These are phyloP conservation scores for Talaromyces adpressus DNA, from an alignment of 495 filamentous ascomycete species.

Conservation along the genomic window DNA sequence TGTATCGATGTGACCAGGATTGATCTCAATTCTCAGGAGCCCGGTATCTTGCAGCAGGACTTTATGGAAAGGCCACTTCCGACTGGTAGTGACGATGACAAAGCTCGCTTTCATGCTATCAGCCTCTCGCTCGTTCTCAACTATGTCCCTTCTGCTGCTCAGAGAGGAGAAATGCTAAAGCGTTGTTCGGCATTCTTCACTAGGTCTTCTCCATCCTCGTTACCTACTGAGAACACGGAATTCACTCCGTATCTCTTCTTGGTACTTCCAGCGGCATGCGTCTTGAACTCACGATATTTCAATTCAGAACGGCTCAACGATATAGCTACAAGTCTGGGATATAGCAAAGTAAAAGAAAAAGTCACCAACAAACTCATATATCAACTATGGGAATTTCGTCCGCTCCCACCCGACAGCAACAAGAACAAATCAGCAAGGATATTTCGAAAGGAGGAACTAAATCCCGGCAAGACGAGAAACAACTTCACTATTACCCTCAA, in stretches of 20 bases:
- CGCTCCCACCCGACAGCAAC: constrained; percentile 9
- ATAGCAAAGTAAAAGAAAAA: constrained; percentile 56
- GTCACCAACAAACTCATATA: constrained; percentile 78
- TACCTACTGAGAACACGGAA: neutral
- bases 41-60: constrained; percentile 77
- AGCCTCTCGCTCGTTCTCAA: constrained; percentile 94
- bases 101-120: constrained; percentile 75
- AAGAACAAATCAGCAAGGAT: constrained; percentile 36
- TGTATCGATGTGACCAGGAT: constrained; percentile 75
- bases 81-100: constrained; percentile 21
- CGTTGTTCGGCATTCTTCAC: constrained; percentile 52
- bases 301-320: constrained; percentile 60
- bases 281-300: constrained; percentile 88
- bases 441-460: constrained; percentile 59
- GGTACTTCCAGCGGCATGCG: constrained; percentile 82
- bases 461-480: constrained; percentile 67
- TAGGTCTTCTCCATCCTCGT: constrained; percentile 45
- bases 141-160: constrained; percentile 72
- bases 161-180: constrained; percentile 80
- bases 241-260: constrained; percentile 76
- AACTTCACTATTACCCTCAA: constrained; percentile 77
- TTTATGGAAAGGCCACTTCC: constrained; percentile 89
- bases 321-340: constrained; percentile 77
- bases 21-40: constrained; percentile 79
- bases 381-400: constrained; percentile 63